These are phyloP conservation scores for Bretschneidera sinensis DNA, from an alignment of 345 rosid genomes.

Conservation along the genomic window DNA sequence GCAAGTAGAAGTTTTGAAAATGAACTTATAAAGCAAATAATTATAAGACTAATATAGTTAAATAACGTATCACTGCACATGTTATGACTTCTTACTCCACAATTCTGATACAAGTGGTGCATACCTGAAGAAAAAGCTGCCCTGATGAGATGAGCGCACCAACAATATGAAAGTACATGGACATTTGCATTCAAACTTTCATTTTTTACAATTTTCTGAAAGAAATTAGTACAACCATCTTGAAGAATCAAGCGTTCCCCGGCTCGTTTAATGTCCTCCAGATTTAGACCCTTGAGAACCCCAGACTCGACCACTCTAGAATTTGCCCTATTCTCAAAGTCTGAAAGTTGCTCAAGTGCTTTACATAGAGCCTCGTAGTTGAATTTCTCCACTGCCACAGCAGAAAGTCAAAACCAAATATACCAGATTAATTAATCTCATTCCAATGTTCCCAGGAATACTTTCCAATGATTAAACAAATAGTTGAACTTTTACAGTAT, in stretches of 20 bases:
- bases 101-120: neutral
- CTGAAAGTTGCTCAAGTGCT: constrained; percentile 70
- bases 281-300: constrained; percentile 78
- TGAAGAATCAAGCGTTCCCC: constrained; percentile 84
- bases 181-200: constrained; percentile 50
- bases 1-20: neutral
- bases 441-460: constrained; percentile 1
- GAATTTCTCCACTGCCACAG: constrained; percentile 57
- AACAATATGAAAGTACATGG: constrained; percentile 87
- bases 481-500: neutral
- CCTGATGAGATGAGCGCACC: constrained; percentile 94
- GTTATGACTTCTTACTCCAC: neutral
- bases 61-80: too few relatives aligned
- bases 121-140: constrained; percentile 64
- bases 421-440: neutral
- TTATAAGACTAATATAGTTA: too few relatives aligned
- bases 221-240: constrained; percentile 78
- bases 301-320: constrained; percentile 79
- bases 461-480: neutral
- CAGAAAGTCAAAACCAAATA: constrained; percentile 9
- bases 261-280: constrained; percentile 87
- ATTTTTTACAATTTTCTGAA: constrained; percentile 53
- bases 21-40: neutral
- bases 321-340: constrained; percentile 80
- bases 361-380: constrained; percentile 60